Percentiles rank a stretch among this genome's conserved stretches.
Conservation (phyloP, 805 yeast genomes). For the Candida easanensis region DNA sequence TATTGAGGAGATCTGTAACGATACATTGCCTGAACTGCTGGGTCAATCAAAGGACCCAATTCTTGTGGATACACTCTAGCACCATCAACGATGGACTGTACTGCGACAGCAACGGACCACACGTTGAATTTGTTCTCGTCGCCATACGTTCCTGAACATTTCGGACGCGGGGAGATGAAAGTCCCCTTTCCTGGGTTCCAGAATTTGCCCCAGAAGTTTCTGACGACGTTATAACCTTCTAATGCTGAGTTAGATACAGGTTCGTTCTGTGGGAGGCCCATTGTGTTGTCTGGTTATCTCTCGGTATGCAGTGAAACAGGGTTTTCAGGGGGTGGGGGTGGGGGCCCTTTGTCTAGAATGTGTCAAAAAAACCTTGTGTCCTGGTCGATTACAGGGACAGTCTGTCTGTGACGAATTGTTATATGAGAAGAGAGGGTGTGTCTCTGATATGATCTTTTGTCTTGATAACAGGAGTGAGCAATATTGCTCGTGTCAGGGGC, state of each 20-base stretch:
- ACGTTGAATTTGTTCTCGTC: constrained; percentile 54
- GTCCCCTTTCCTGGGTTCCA: constrained; percentile 25
- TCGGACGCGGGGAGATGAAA: constrained; percentile 25
- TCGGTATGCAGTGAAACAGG: too few species aligned
- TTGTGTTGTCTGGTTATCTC: background rate
- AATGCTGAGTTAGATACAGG: constrained; percentile 23
- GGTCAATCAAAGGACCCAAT: constrained; percentile 50
- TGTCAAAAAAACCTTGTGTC: too few species aligned
- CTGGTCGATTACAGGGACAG: too few species aligned
- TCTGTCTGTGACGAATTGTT: too few species aligned
- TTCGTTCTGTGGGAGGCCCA: constrained; percentile 1
- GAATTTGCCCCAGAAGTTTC: constrained; percentile 21
- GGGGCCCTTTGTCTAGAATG: background rate
- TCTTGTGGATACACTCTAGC: constrained; percentile 48
- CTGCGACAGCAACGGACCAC: constrained; percentile 68
- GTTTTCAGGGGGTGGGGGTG: too few species aligned
- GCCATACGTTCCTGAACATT: constrained; percentile 43
- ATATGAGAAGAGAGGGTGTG: too few species aligned
- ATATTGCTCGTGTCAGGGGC: too few species aligned
- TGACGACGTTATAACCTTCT: constrained; percentile 26
- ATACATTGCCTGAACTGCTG: constrained; percentile 47
- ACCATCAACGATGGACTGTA: constrained; percentile 67
- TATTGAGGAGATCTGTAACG: constrained; percentile 48
- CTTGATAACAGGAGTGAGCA: too few species aligned
- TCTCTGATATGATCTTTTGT: too few species aligned